Conservation (phyloP, 371 early-diverging fungal species). For the Mortierella polycephala region DNA sequence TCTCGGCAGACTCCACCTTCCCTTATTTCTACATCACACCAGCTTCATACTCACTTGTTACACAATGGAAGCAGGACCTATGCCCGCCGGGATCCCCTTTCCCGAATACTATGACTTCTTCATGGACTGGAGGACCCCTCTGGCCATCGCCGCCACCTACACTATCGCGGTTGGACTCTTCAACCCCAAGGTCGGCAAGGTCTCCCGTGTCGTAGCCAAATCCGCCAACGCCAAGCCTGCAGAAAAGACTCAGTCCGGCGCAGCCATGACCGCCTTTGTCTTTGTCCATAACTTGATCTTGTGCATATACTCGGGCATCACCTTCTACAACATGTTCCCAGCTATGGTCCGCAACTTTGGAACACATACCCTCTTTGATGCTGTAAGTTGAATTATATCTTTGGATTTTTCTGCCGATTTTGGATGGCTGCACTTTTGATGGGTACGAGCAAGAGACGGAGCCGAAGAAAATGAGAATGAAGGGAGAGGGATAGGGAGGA, state of each 20-base stretch:
- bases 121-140: conserved; percentile 82
- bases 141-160: conserved; percentile 71
- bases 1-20: not conserved
- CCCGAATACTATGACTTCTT: conserved; percentile 73
- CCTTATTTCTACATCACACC: not conserved
- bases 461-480: not conserved
- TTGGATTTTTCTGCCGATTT: not conserved
- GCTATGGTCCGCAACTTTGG: conserved; percentile 64
- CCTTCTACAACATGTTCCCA: conserved; percentile 70
- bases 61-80: conserved; percentile 48
- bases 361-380: conserved; percentile 54
- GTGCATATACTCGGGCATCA: conserved; percentile 76
- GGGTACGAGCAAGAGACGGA: not conserved
- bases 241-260: conserved; percentile 52
- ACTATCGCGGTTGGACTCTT: conserved; percentile 60
- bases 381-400: conserved; percentile 55
- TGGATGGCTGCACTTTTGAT: not conserved
- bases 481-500: not conserved
- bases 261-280: conserved; percentile 76
- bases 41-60: conserved; percentile 1
- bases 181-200: conserved; percentile 70
- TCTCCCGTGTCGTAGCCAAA: conserved; percentile 66
- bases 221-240: conserved; percentile 57
- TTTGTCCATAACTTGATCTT: conserved; percentile 80
- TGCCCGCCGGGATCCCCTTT: conserved; percentile 65